Evolutionary conservation across 2,329 filamentous ascomycete genomes (phyloP).

Genomic region (Incumbomyces delicatus): DNA sequence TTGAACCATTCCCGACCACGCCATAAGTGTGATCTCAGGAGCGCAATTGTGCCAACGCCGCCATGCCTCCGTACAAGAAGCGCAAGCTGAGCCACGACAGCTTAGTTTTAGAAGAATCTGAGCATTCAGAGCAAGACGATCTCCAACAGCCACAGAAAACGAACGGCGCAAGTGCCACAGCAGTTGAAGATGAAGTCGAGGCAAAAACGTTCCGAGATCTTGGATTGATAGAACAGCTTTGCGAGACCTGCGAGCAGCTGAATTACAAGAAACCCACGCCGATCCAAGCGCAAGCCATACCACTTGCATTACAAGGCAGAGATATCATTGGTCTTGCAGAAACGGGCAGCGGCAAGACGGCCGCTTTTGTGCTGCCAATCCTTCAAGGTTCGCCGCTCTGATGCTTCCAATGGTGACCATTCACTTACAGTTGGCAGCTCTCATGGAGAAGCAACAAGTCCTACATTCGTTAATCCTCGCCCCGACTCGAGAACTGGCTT

Average conservation of each 20-base stretch:
- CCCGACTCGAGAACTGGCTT: constrained; percentile 85
- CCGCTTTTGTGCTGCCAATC: constrained; percentile 86
- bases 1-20: background rate
- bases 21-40: background rate
- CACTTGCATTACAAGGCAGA: constrained; percentile 64
- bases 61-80: constrained; percentile 32
- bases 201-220: constrained; percentile 44
- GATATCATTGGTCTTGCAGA: constrained; percentile 92
- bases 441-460: constrained; percentile 78
- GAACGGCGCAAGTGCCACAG: background rate
- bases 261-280: constrained; percentile 80
- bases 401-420: background rate
- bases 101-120: constrained; percentile 1
- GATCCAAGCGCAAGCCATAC: constrained; percentile 80
- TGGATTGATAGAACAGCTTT: constrained; percentile 75
- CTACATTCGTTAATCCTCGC: constrained; percentile 85
- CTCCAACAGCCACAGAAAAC: constrained; percentile 1
- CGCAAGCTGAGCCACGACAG: constrained; percentile 26
- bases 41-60: background rate
- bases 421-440: constrained; percentile 36
- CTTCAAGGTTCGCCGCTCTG: constrained; percentile 48
- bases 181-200: constrained; percentile 1
- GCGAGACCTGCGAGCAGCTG: constrained; percentile 74
- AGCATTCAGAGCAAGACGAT: background rate
- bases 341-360: constrained; percentile 92